Conservation (phyloP, 106 monocot genomes). For the Phalaenopsis equestris region DNA sequence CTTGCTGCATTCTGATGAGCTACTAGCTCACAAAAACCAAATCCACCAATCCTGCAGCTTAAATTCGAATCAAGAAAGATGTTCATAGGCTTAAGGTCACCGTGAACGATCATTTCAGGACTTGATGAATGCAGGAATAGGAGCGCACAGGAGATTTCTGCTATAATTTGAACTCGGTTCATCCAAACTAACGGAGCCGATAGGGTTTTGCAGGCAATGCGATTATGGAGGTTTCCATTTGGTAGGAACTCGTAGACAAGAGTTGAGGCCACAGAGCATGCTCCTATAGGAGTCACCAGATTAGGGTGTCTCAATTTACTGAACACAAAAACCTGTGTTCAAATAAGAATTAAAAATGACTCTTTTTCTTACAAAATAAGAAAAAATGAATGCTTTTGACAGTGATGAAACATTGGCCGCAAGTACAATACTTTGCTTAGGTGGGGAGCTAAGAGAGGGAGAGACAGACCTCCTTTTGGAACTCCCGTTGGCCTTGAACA, state of each 20-base stretch:
- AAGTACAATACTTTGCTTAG: background rate
- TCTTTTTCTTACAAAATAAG: background rate
- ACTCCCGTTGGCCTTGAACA: conserved; percentile 40
- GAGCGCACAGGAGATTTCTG: conserved; percentile 55
- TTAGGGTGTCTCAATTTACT: conserved; percentile 73
- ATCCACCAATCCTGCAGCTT: conserved; percentile 52
- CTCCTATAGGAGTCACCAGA: conserved; percentile 50
- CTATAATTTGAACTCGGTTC: conserved; percentile 30
- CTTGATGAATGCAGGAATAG: conserved; percentile 64
- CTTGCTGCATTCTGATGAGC: conserved; percentile 17
- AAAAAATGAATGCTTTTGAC: background rate
- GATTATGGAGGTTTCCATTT: conserved; percentile 61
- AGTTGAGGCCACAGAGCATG: conserved; percentile 59
- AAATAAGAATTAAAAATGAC: background rate
- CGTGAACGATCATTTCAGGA: conserved; percentile 66
- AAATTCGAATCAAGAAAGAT: conserved; percentile 54
- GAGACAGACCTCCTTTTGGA: conserved; percentile 52
- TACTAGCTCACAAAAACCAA: conserved; percentile 38
- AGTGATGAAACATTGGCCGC: background rate
- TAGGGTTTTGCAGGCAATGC: conserved; percentile 22
- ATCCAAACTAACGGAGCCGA: conserved; percentile 39
- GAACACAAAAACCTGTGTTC: conserved; percentile 45
- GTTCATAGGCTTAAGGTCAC: conserved; percentile 65
- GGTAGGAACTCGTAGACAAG: conserved; percentile 70
- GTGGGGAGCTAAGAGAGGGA: background rate